Conservation (phyloP, 306 rosid species). For the Quercus gilva region DNA sequence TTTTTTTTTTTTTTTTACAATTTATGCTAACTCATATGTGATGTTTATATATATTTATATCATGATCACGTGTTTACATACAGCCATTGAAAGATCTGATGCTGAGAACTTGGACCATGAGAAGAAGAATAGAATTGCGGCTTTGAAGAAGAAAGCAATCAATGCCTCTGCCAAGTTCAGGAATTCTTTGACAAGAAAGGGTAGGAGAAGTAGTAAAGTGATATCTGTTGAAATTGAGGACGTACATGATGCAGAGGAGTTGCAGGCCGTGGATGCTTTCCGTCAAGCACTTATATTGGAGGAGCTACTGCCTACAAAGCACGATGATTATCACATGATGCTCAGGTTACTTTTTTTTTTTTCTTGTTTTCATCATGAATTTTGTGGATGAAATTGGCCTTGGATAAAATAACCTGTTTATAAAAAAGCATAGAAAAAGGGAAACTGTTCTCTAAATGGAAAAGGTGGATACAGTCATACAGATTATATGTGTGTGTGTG, state of each 20-base stretch:
- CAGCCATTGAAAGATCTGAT: conserved; percentile 30
- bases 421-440: background rate
- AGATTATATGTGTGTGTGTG: background rate
- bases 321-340: conserved; percentile 89
- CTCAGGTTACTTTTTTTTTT: conserved; percentile 51
- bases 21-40: background rate
- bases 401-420: background rate
- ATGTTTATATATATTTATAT: background rate
- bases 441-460: background rate
- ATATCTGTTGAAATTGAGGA: conserved; percentile 80
- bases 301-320: conserved; percentile 73
- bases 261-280: conserved; percentile 65
- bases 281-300: conserved; percentile 74
- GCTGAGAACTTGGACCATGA: conserved; percentile 42
- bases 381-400: background rate
- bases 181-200: conserved; percentile 53
- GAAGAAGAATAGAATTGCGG: conserved; percentile 39
- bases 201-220: conserved; percentile 79
- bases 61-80: background rate
- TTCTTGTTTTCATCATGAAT: background rate
- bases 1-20: background rate
- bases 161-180: conserved; percentile 66
- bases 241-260: conserved; percentile 65
- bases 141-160: conserved; percentile 61
- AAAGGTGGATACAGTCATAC: background rate